These are phyloP conservation scores for Corymbia calophylla DNA, from an alignment of 441 rosid species.

Conservation along the genomic window DNA sequence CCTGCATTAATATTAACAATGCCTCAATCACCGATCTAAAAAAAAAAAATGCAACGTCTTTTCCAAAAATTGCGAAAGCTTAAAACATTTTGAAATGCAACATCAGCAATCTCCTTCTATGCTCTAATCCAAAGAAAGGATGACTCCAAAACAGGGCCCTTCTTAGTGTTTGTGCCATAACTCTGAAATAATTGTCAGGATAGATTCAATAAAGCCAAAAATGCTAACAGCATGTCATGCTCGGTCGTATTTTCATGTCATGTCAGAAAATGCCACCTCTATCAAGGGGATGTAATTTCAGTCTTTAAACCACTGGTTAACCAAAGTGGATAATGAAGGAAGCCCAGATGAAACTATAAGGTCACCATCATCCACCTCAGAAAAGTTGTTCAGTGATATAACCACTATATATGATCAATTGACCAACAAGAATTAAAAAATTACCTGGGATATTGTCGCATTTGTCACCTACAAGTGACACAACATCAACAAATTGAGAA, in stretches of 20 bases:
- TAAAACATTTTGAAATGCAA: not conserved
- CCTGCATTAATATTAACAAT: constrained; percentile 39
- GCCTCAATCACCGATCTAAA: not conserved
- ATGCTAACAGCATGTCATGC: not conserved
- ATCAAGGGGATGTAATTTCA: not conserved
- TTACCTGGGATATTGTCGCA: constrained; percentile 92
- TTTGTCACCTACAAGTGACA: constrained; percentile 83
- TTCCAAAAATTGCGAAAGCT: not conserved
- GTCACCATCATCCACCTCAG: not conserved
- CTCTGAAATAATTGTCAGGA: not conserved
- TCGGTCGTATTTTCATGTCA: not conserved
- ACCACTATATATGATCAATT: not conserved
- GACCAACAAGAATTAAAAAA: not conserved
- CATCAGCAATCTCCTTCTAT: not conserved
- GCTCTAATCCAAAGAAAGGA: not conserved
- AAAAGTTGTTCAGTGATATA: not conserved
- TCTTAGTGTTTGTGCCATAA: not conserved
- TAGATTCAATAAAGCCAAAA: not conserved
- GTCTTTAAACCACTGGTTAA: not conserved
- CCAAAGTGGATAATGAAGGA: not conserved
- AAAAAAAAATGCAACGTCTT: not conserved
- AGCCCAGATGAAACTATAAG: not conserved
- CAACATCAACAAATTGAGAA: constrained; percentile 83
- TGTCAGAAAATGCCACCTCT: not conserved
- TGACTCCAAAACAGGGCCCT: not conserved